A percentile compares a stretch with the other conserved stretches of the same genome.
phyloP scores from a whole-genome alignment of 2,329 filamentous ascomycete species.

The Ceratocystis cacaofunesta region DNA sequence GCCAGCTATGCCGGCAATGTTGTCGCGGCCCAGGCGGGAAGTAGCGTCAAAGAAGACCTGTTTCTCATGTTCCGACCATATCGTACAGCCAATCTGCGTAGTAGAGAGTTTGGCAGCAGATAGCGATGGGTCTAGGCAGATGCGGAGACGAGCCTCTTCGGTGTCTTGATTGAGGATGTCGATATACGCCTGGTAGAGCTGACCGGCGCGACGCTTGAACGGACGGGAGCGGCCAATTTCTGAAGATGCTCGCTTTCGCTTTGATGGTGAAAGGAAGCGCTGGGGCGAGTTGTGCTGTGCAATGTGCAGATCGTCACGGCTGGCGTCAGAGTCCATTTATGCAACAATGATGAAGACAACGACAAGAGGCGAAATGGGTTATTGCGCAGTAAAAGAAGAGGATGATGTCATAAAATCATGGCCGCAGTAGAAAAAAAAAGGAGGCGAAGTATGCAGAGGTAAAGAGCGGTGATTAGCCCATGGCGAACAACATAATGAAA shows the following conservation, averaged over 20 bases:
- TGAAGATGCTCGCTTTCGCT: neutral
- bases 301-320: neutral
- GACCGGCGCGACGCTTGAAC: constrained; percentile 32
- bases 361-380: neutral
- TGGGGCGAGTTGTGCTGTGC: neutral
- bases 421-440: neutral
- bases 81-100: constrained; percentile 51
- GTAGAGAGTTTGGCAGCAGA: constrained; percentile 35
- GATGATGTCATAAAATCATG: neutral
- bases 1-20: constrained; percentile 46
- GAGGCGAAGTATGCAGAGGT: neutral
- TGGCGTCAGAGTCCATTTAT: neutral
- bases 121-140: neutral
- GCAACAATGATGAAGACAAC: neutral
- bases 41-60: constrained; percentile 51
- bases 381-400: neutral
- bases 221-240: neutral
- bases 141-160: constrained; percentile 28
- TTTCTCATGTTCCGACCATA: constrained; percentile 62
- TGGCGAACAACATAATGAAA: neutral
- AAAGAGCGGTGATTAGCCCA: neutral
- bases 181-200: constrained; percentile 34
- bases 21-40: constrained; percentile 45
- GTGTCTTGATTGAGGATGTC: constrained; percentile 43
- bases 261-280: neutral